Conservation (phyloP, 2,329 filamentous ascomycete genomes). For the Nigrograna mackinnonii region DNA sequence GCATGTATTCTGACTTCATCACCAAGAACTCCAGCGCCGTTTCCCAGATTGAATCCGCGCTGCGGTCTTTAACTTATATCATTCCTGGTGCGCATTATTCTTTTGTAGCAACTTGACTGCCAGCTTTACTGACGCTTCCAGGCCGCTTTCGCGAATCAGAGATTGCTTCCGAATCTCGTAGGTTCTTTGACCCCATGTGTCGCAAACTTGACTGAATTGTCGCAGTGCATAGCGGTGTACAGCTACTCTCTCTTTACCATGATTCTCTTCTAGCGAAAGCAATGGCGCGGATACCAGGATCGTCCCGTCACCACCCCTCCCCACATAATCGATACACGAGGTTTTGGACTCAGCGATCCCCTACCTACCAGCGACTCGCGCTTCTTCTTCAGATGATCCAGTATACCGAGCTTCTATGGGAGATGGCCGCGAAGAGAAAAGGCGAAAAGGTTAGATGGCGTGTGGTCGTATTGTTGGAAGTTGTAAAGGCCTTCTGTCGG, state of each 20-base stretch:
- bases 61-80: slow-evolving; percentile 93
- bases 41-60: slow-evolving; percentile 89
- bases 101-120: background rate
- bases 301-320: slow-evolving; percentile 55
- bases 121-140: slow-evolving; percentile 35
- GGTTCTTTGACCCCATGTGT: slow-evolving; percentile 23
- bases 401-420: slow-evolving; percentile 94
- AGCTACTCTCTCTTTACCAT: slow-evolving; percentile 90
- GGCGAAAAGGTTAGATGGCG: slow-evolving; percentile 84
- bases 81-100: slow-evolving; percentile 69
- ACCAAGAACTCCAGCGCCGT: slow-evolving; percentile 93
- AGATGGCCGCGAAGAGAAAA: slow-evolving; percentile 90
- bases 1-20: slow-evolving; percentile 86
- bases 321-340: slow-evolving; percentile 67
- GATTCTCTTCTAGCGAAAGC: slow-evolving; percentile 78
- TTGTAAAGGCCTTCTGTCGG: slow-evolving; percentile 82
- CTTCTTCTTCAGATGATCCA: slow-evolving; percentile 85
- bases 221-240: slow-evolving; percentile 79
- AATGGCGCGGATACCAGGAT: slow-evolving; percentile 58
- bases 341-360: slow-evolving; percentile 64
- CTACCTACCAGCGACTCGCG: slow-evolving; percentile 79
- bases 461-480: slow-evolving; percentile 81
- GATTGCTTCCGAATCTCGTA: slow-evolving; percentile 85
- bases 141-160: slow-evolving; percentile 89
- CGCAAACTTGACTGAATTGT: slow-evolving; percentile 11